Base-by-base conservation (phyloP, 2,329 filamentous ascomycete species). In the Penicillium decumbens region DNA sequence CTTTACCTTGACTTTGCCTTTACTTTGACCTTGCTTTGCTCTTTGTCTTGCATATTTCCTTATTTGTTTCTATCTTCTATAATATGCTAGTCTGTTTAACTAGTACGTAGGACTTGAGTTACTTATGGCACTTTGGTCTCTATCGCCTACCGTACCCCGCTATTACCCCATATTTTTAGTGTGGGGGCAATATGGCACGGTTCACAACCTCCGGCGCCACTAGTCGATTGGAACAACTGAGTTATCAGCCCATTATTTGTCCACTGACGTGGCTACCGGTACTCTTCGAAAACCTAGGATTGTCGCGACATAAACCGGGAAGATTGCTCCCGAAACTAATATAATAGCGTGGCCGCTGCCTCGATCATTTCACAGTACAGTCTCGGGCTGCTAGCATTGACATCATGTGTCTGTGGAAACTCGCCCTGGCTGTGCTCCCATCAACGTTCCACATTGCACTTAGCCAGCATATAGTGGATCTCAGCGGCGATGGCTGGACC, bases 401-500 rank as follows among this genome's bases (percentile, higher is more conserved):
- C 37, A 48, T n/a, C 25, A 66, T 66, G 62, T 49, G 44, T 41
- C 47, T 55, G 13, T 53, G 49, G 52, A 54, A 45, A 10, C 30
- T 56, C 6, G 44, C 52, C 1, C 44, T 63, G 29, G 40, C 54
- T 23, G 39, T 58, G 13, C 39, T 68, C 5, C 39, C 53, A 3
- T 53, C 55, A 6, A 47, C 30, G 10, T 18, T 63, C 9, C 49
- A 55, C 5, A 20, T 42, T 8, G 46, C 45, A 1, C 44, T 53
- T 3, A 60, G 58, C 6, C 66, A 70, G 45, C 60, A 68, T 42
- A 60, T 76, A 9, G 55, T 74, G 33, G 72, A 75, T 43, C 61
- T 79, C 3, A 71, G 70, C 29, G 65, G 67, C 9, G 63, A 72
- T 38, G 52, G 61, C 18, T 78, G 76, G 76, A 75, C 68, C 1